Evolutionary conservation across 163 green algal genomes (phyloP), one percentile per base, ranked within the genome.

Genomic region (Chlorella variabilis): DNA sequence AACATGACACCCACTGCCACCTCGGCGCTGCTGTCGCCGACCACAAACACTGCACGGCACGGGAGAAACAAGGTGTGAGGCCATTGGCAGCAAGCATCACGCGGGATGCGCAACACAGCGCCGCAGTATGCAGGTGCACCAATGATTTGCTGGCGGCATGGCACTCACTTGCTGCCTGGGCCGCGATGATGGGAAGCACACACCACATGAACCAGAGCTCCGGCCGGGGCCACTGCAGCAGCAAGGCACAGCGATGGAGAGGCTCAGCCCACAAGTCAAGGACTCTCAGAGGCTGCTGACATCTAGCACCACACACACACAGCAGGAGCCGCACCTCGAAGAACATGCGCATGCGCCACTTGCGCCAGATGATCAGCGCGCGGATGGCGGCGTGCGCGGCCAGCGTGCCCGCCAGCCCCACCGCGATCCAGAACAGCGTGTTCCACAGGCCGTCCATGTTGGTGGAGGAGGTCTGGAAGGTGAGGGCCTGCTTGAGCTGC

Each of bases 171-270:
- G 51, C 61, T 21, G 51, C 71, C 36, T 79, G 71, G 11, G 71
- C 71, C 2, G 71, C 71, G 20, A 79, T n/a, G 71, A 79, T 79
- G 71, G 71, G 71, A 34, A 79, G 71, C 1, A 79, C 23, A 33
- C 71, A 68, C 54, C 71, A 79, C 54, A 79, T 51, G 54, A 69
- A 38, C 71, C 71, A 79, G 6, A 79, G 71, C 71, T 79, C 71
- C 21, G 38, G 71, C 0, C 71, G 71, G 6, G 71, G 71, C 71
- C 71, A 79, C 71, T 78, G 71, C 34, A 54, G 17, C 2, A 9
- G 23, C 54, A 63, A 63, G 1, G 49, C 8, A 2, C 21, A 67
- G 31, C 17, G 48, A 4, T 54, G 11, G 45, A 23, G 45, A 54
- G 45, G 15, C 45, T 15, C 11, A 54, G 45, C 45, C 45, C 45